A percentile compares a stretch with the other conserved stretches of the same genome.
phyloP scores from a whole-genome alignment of 1,284 basidiomycete genomes.

The Coriolopsis trogii region DNA sequence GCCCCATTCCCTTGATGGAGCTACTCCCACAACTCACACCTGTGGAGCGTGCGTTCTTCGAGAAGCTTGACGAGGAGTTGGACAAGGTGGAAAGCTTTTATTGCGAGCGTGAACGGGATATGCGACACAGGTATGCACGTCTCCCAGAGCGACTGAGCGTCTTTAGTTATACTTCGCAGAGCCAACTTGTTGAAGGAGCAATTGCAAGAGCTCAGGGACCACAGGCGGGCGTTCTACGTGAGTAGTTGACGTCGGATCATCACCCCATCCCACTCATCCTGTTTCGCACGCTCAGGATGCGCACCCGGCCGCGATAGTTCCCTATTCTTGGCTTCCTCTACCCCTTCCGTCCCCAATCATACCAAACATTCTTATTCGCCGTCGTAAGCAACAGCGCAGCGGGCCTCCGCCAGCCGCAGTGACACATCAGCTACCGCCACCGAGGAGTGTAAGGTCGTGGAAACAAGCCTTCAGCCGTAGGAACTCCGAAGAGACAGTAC shows the following conservation, averaged over 20 bases:
- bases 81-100: slow-evolving; percentile 89
- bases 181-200: slow-evolving; percentile 59
- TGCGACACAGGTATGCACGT: slow-evolving; percentile 43
- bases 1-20: slow-evolving; percentile 46
- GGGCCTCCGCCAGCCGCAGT: neutral
- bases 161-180: neutral
- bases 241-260: slow-evolving; percentile 18
- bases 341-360: slow-evolving; percentile 14
- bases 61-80: slow-evolving; percentile 73
- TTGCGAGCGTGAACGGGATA: slow-evolving; percentile 69
- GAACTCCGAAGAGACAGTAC: neutral
- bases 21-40: slow-evolving; percentile 57
- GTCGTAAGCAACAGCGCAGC: slow-evolving; percentile 10
- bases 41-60: slow-evolving; percentile 73
- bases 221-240: slow-evolving; percentile 70
- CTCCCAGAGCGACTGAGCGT: neutral
- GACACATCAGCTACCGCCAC: neutral
- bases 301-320: slow-evolving; percentile 11
- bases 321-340: slow-evolving; percentile 17
- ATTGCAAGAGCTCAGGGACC: slow-evolving; percentile 73
- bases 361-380: slow-evolving; percentile 12
- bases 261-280: neutral
- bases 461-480: neutral
- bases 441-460: slow-evolving; percentile 1
- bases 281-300: slow-evolving; percentile 17